Evolutionary conservation across 2,329 filamentous ascomycete species (phyloP).

Genomic region (Colletotrichum destructivum): DNA sequence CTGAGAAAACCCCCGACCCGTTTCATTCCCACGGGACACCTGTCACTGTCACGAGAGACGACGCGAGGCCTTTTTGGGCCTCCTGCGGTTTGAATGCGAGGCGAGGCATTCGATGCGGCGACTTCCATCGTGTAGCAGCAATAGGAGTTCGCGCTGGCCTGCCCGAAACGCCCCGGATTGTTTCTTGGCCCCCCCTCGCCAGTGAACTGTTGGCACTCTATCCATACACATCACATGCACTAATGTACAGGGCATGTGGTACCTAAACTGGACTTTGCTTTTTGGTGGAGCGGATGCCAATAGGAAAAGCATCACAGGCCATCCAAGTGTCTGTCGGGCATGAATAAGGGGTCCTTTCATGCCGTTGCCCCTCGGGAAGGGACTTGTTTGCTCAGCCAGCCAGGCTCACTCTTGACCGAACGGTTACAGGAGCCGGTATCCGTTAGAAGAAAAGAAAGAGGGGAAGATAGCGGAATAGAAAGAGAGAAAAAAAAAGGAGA

Average conservation of each 20-base stretch:
- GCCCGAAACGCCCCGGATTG: slow-evolving; percentile 30
- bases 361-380: background rate
- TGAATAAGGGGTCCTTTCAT: slow-evolving; percentile 13
- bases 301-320: slow-evolving; percentile 4
- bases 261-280: slow-evolving; percentile 6
- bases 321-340: slow-evolving; percentile 16
- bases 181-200: slow-evolving; percentile 17
- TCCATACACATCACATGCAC: too few relatives aligned
- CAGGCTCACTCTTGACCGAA: background rate
- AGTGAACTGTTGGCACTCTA: slow-evolving; percentile 9
- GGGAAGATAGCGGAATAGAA: too few relatives aligned
- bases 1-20: background rate
- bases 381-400: background rate
- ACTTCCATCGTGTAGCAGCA: background rate
- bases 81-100: background rate
- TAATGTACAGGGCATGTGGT: too few relatives aligned
- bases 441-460: too few relatives aligned
- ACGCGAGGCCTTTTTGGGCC: slow-evolving; percentile 3
- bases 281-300: slow-evolving; percentile 29
- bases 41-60: slow-evolving; percentile 22
- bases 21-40: slow-evolving; percentile 32
- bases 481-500: background rate
- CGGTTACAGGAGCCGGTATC: background rate
- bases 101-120: background rate
- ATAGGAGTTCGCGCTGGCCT: background rate